Evolutionary conservation across 331 rosid genomes (phyloP).

Genomic region (Spiraea crenata): DNA sequence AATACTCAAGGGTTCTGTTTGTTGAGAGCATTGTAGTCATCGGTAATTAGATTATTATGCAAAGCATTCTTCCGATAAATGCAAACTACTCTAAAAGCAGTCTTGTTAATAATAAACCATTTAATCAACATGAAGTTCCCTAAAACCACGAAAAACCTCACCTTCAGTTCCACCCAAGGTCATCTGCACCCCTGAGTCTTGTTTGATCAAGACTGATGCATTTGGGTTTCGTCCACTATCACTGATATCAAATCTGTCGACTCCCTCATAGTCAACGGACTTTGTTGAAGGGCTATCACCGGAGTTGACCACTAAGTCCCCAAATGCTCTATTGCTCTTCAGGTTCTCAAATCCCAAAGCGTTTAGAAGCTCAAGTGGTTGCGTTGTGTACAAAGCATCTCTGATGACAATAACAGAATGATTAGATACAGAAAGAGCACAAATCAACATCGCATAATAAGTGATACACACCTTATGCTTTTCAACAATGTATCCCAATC

Average conservation of each 20-base stretch:
- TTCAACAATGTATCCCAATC: conserved; percentile 94
- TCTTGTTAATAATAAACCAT: conserved; percentile 22
- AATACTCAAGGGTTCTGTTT: background rate
- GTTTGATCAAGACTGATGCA: conserved; percentile 21
- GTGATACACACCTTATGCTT: conserved; percentile 71
- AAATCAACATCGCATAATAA: conserved; percentile 24
- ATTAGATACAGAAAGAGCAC: conserved; percentile 21
- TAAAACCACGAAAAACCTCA: conserved; percentile 27
- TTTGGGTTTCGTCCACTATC: conserved; percentile 43
- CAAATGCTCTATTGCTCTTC: conserved; percentile 45
- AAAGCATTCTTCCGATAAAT: background rate
- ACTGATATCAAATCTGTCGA: conserved; percentile 39
- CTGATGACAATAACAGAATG: conserved; percentile 39
- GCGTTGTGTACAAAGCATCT: conserved; percentile 89
- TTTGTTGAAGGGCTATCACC: conserved; percentile 40
- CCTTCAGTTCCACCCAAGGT: conserved; percentile 78
- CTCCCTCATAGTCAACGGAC: conserved; percentile 37
- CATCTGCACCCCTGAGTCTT: conserved; percentile 41
- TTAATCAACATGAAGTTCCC: conserved; percentile 18
- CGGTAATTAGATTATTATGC: background rate
- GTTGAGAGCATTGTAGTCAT: background rate
- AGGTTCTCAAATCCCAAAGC: conserved; percentile 65
- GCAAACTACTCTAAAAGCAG: conserved; percentile 6
- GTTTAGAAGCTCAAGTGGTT: conserved; percentile 90
- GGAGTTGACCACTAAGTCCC: conserved; percentile 38